Evolutionary conservation across 169 alveolate species (phyloP), one percentile per base, ranked within the genome.

Genomic region (Eimeria nieschulzi): DNA sequence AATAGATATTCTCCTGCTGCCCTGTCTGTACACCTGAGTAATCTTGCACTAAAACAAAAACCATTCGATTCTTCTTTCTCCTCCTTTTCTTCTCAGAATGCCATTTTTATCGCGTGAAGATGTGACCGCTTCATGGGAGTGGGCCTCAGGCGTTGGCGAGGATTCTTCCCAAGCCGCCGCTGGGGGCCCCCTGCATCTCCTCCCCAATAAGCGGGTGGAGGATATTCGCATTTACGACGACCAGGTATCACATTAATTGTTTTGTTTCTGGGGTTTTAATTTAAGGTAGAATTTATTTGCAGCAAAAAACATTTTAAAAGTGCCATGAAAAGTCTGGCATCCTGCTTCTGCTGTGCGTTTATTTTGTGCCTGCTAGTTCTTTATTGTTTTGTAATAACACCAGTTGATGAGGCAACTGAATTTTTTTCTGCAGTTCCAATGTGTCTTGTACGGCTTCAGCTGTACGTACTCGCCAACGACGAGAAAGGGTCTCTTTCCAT

Each of bases 401-500:
- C 0, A 33, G 3, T 33, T 33, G 6, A 33, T 33, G 46, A 33
- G 46, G 68, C 68, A 15, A 12, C n/a, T 19, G 5, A 59, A 19
- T 59, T 59, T 5, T 59, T 59, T 59, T 19, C 64, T 59, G 68
- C 68, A 2, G 26, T 46, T 13, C 46, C 0, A 33, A 33, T 33
- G 46, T 33, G 46, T 3, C 13, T 26, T 25, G 26, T 51, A 9
- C 61, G 17, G 51, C 21, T 21, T 7, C 85, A 76, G 85, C 70
- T 76, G 71, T 76, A 76, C 70, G 85, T 21, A 23, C 85, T 76
- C 17, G 53, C 85, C 25, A 56, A 76, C 85, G 85, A 76, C 70
- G 85, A 64, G 19, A 19, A n/a, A 1, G 85, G 85, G 46, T 19
- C 46, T 19, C 85, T 76, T 21, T 56, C 39, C 39, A 13, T 76